Percentiles rank a stretch among this genome's conserved stretches.
Conservation (phyloP, 352 stramenopile species). For the Pythium apleroticum region DNA sequence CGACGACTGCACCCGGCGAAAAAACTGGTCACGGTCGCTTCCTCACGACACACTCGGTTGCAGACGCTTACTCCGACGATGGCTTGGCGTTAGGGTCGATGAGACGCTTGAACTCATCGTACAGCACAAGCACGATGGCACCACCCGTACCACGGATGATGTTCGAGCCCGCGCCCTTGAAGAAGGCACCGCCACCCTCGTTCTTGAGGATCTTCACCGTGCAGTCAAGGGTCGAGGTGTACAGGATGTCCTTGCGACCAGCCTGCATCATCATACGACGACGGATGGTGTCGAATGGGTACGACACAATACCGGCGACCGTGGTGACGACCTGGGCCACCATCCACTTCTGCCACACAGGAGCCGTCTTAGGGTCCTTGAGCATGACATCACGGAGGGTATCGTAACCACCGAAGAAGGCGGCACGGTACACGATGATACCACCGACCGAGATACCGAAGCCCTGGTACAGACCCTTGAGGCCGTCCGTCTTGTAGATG, state of each 20-base stretch:
- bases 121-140: conserved; percentile 98
- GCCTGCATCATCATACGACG: conserved; percentile 98
- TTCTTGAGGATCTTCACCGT: conserved; percentile 96
- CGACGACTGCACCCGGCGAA: conserved; percentile 9
- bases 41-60: conserved; percentile 28
- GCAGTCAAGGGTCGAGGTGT: conserved; percentile 97
- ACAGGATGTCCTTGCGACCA: conserved; percentile 96
- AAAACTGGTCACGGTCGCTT: conserved; percentile 25
- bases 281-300: conserved; percentile 96
- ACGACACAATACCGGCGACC: conserved; percentile 92
- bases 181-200: conserved; percentile 95
- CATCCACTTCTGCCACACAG: conserved; percentile 90
- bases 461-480: conserved; percentile 97
- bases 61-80: conserved; percentile 47
- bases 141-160: conserved; percentile 98
- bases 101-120: conserved; percentile 98
- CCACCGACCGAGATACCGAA: conserved; percentile 98
- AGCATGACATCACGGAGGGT: conserved; percentile 92
- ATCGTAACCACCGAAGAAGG: conserved; percentile 99
- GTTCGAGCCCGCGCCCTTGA: conserved; percentile 99
- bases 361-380: conserved; percentile 81
- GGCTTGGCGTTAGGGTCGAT: conserved; percentile 60
- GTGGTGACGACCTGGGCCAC: conserved; percentile 92
- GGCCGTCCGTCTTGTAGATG: conserved; percentile 92
- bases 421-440: conserved; percentile 99